Base-by-base conservation (phyloP, 202 grass and related monocot genomes). In the Setaria italica region DNA sequence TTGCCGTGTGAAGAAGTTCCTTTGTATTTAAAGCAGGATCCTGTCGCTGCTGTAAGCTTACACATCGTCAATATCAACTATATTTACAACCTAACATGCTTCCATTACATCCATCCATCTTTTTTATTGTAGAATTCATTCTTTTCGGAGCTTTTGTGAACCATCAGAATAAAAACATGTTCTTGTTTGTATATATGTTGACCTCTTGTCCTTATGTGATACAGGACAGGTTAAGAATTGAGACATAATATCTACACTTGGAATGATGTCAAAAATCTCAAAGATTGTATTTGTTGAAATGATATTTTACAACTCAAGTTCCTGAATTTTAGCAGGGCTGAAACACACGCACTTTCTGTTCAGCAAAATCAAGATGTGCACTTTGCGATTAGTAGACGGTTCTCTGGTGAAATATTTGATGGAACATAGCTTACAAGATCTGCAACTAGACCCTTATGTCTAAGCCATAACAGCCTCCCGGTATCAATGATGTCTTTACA, bases 401-500 rank as follows among this genome's bases (percentile, higher is more conserved):
- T 94, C 70, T 99, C 96, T 4, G 96, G 96, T 39, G 96, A 96
- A 85, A 99, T 75, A 43, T 85, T 88, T 29, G 79, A 86, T 25
- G 88, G 51, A 82, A 96, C 90, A 65, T 95, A 99, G 53, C 87
- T 92, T 60, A 95, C 82, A 74, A 99, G 91, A 63, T 92, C 78
- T 62, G 87, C 90, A 21, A 76, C 82, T 13, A 94, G 65, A 53
- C 91, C 89, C 56, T 88, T 88, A 12, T 86, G 64, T 62, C 87
- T 92, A 20, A 99, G 88, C 88, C 90, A 91, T 62, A 91, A 32
- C 12, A 99, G 58, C 84, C 90, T 85, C 1, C 88, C 88, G 0
- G 72, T 87, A 54, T 96, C 93, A 25, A 96, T 94, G 51, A 96
- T 92, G 84, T 99, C 91, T 89, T 96, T 99, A 76, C 96, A 99